Conservation (phyloP, 441 rosid species). For the Pelargonium citronellum region DNA sequence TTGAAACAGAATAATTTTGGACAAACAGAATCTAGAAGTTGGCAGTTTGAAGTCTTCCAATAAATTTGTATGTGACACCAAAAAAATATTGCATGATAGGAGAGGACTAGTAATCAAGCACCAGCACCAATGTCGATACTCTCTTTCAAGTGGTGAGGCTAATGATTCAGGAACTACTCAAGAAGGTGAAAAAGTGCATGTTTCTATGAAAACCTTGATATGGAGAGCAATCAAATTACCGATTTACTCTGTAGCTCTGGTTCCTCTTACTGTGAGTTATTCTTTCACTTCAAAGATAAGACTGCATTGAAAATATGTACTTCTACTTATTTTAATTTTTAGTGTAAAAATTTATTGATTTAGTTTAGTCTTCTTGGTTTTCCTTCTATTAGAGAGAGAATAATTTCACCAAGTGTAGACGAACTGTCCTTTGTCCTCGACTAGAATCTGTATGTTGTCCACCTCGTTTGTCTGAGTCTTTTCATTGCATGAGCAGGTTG, state of each 20-base stretch:
- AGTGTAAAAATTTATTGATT: too few species aligned
- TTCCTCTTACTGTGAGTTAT: constrained; percentile 77
- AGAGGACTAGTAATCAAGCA: constrained; percentile 20
- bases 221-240: constrained; percentile 89
- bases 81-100: background rate
- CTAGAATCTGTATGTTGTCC: too few species aligned
- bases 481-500: constrained; percentile 41
- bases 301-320: too few species aligned
- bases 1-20: background rate
- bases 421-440: too few species aligned
- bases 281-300: background rate
- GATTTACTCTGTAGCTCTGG: constrained; percentile 74
- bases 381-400: too few species aligned
- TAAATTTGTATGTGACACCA: constrained; percentile 16
- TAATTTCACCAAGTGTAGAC: too few species aligned
- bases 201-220: constrained; percentile 49
- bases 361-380: too few species aligned
- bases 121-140: constrained; percentile 6
- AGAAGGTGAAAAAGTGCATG: constrained; percentile 35
- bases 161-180: constrained; percentile 4
- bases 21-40: background rate
- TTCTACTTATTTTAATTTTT: too few species aligned
- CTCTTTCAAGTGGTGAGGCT: constrained; percentile 19
- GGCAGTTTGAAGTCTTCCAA: constrained; percentile 10
- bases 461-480: background rate